phyloP scores from a whole-genome alignment of 2,329 filamentous ascomycete species.

The Pseudopyrenochaeta lycopersici region DNA sequence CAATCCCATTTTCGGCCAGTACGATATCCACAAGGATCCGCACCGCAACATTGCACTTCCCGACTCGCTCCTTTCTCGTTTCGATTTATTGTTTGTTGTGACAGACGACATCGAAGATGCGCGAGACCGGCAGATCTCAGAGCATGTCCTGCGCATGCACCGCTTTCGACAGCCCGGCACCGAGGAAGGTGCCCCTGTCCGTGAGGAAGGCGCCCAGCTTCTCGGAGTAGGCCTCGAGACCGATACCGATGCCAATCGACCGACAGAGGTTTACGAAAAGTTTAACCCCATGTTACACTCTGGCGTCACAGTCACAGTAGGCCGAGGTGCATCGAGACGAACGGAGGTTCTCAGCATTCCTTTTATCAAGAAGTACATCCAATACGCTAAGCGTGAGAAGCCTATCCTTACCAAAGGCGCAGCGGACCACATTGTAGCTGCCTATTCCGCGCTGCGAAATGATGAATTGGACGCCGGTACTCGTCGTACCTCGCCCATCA shows the following conservation, averaged over 20 bases:
- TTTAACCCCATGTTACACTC: constrained; percentile 96
- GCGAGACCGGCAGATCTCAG: constrained; percentile 87
- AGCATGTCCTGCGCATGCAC: constrained; percentile 98
- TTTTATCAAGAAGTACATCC: constrained; percentile 99
- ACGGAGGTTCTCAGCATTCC: constrained; percentile 93
- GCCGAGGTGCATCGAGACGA: constrained; percentile 77
- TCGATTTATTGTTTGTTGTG: constrained; percentile 96
- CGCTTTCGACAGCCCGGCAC: constrained; percentile 90
- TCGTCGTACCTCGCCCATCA: constrained; percentile 92
- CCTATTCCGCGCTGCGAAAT: constrained; percentile 92
- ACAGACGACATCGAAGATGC: constrained; percentile 98
- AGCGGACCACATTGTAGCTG: constrained; percentile 87
- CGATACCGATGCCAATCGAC: constrained; percentile 75
- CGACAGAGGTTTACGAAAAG: constrained; percentile 93
- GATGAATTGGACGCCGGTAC: constrained; percentile 96
- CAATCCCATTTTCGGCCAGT: constrained; percentile 97
- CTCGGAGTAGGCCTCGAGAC: constrained; percentile 87
- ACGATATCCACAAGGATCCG: constrained; percentile 97
- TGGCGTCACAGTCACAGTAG: constrained; percentile 80
- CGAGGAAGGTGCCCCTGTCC: constrained; percentile 93
- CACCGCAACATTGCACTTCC: constrained; percentile 98
- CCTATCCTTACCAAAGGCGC: constrained; percentile 90
- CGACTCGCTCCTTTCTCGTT: constrained; percentile 96
- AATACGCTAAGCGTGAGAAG: constrained; percentile 94
- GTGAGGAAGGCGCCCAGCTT: constrained; percentile 84